Conservation (phyloP, 2,329 filamentous ascomycete species). For the Cercospora zeina region DNA sequence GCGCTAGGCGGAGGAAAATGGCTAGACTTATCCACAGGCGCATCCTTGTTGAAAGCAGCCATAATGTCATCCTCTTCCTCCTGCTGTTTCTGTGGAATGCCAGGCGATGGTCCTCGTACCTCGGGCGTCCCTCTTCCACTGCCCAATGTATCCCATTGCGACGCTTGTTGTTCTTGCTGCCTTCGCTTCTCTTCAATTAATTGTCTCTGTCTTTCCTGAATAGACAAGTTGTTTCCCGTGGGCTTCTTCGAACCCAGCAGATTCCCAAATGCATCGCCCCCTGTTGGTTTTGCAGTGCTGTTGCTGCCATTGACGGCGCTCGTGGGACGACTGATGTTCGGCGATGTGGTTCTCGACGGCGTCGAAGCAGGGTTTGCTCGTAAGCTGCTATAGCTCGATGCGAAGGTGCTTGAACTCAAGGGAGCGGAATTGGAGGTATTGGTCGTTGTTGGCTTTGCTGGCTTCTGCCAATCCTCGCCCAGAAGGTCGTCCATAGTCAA, state of each 20-base stretch:
- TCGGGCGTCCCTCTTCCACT: conserved; percentile 55
- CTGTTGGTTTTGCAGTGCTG: conserved; percentile 52
- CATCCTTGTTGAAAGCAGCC: conserved; percentile 61
- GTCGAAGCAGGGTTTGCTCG: conserved; percentile 44
- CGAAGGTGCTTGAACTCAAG: conserved; percentile 33
- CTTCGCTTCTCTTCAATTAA: conserved; percentile 75
- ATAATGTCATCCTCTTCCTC: conserved; percentile 58
- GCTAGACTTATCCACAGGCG: conserved; percentile 60
- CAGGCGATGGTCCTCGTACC: conserved; percentile 31
- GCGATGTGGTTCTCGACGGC: conserved; percentile 39
- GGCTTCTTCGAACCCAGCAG: conserved; percentile 64
- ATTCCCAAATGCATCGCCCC: conserved; percentile 73
- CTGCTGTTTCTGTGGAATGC: conserved; percentile 12
- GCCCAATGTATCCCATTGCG: conserved; percentile 73
- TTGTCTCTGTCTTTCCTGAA: conserved; percentile 65
- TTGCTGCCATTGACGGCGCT: conserved; percentile 44
- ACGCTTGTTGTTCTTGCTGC: conserved; percentile 72
- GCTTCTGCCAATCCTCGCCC: conserved; percentile 50
- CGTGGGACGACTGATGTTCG: conserved; percentile 42
- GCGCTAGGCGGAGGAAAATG: conserved; percentile 54
- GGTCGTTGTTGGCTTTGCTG: conserved; percentile 32
- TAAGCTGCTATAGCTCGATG: conserved; percentile 39
- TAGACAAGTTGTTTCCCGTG: conserved; percentile 66
- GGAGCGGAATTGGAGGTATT: conserved; percentile 25
- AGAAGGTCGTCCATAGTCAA: conserved; percentile 51